These are phyloP conservation scores for Clitoria ternatea DNA, from an alignment of 306 rosid genomes.

Conservation along the genomic window DNA sequence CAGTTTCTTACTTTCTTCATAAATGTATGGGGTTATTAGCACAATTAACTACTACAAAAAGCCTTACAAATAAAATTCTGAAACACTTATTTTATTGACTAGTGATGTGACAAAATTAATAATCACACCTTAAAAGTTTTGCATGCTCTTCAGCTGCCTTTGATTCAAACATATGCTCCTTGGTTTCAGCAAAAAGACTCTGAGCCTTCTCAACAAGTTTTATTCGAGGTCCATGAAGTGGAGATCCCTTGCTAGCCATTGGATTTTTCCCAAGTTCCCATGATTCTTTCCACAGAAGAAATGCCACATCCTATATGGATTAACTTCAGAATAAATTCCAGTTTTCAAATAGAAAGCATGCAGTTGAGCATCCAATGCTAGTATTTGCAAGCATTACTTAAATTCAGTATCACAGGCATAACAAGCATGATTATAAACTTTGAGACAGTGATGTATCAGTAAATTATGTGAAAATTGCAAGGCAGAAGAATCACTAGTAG, in stretches of 20 bases:
- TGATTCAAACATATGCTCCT: constrained; percentile 82
- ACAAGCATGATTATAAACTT: constrained; percentile 10
- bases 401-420: constrained; percentile 2
- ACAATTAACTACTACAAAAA: constrained; percentile 16
- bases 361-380: constrained; percentile 2
- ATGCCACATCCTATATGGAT: constrained; percentile 81
- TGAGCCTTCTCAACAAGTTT: constrained; percentile 81
- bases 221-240: constrained; percentile 93
- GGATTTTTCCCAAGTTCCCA: constrained; percentile 88
- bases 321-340: constrained; percentile 14
- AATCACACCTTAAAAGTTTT: constrained; percentile 67
- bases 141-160: constrained; percentile 99
- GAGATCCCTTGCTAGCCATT: constrained; percentile 95
- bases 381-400: constrained; percentile 4
- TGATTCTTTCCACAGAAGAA: constrained; percentile 95
- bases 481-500: neutral
- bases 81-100: neutral
- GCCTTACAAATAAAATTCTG: constrained; percentile 13
- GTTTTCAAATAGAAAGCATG: constrained; percentile 11
- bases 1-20: neutral
- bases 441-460: neutral
- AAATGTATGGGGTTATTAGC: neutral
- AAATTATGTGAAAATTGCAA: constrained; percentile 5
- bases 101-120: constrained; percentile 9
- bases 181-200: constrained; percentile 74